phyloP scores from a whole-genome alignment of 2,329 filamentous ascomycete genomes.

The Penicillium sp. region DNA sequence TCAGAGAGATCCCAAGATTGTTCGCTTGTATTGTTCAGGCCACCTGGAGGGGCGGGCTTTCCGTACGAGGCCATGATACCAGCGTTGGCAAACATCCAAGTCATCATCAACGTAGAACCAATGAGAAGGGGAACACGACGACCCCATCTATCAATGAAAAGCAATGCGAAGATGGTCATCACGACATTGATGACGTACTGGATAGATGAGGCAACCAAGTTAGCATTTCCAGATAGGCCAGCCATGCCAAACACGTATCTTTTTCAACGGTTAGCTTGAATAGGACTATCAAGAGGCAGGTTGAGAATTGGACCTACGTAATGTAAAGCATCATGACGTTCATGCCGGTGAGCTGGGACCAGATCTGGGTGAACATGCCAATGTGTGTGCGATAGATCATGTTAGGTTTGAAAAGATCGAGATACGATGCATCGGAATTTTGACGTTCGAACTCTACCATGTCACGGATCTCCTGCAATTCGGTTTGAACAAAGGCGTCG shows the following conservation, averaged over 20 bases:
- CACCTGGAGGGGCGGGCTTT: constrained; percentile 46
- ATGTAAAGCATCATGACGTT: constrained; percentile 78
- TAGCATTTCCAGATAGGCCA: constrained; percentile 61
- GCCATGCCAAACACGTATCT: constrained; percentile 65
- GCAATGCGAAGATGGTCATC: constrained; percentile 76
- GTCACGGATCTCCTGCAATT: constrained; percentile 74
- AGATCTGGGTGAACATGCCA: constrained; percentile 74
- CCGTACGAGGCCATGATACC: constrained; percentile 47
- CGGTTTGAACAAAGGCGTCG: constrained; percentile 67
- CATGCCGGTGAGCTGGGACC: constrained; percentile 77
- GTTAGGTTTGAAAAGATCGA: constrained; percentile 71
- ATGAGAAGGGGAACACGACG: constrained; percentile 69
- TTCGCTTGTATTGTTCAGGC: constrained; percentile 36
- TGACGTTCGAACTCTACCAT: constrained; percentile 73
- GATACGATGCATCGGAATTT: constrained; percentile 70
- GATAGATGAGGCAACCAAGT: constrained; percentile 70
- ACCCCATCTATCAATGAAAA: constrained; percentile 77
- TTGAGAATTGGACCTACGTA: constrained; percentile 54
- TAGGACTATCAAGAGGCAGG: too few relatives aligned
- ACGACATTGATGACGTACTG: constrained; percentile 79
- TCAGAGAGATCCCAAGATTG: constrained; percentile 43
- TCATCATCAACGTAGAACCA: constrained; percentile 67
- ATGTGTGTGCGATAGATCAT: constrained; percentile 76
- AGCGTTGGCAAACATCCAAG: constrained; percentile 47
- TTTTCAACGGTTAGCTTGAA: not conserved